Evolutionary conservation across 768 basidiomycete genomes (phyloP).

Genomic region (Rhodotorula graminis): DNA sequence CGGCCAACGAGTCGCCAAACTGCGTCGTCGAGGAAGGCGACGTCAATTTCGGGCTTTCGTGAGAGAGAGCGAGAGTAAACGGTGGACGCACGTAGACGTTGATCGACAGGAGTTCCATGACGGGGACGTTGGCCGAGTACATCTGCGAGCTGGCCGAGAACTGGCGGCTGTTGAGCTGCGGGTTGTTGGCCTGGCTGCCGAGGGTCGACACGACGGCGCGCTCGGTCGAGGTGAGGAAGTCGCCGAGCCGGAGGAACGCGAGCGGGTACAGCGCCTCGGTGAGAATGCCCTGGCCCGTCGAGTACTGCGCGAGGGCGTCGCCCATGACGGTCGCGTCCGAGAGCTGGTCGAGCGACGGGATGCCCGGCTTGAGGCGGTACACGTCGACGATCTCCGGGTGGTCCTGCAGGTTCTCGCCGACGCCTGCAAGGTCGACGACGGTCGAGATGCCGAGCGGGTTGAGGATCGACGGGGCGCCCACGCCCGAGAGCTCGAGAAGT

Average conservation of each 20-base stretch:
- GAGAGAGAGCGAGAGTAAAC: neutral
- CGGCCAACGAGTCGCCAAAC: constrained; percentile 39
- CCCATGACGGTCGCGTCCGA: neutral
- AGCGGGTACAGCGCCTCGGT: constrained; percentile 21
- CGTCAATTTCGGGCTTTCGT: neutral
- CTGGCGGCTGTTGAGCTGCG: constrained; percentile 2
- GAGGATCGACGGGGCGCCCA: constrained; percentile 25
- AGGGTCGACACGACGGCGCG: constrained; percentile 1
- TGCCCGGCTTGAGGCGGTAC: constrained; percentile 26
- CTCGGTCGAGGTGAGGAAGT: constrained; percentile 13
- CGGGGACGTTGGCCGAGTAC: neutral
- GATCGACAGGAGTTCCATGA: constrained; percentile 26
- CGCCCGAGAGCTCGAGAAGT: constrained; percentile 36
- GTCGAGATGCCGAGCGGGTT: constrained; percentile 41
- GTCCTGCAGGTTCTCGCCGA: constrained; percentile 51
- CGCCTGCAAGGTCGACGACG: constrained; percentile 49
- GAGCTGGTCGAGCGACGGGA: constrained; percentile 24
- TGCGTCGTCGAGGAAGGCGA: neutral
- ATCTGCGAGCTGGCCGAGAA: neutral
- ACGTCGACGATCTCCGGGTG: constrained; percentile 33
- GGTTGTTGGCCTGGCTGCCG: neutral
- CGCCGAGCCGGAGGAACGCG: constrained; percentile 15
- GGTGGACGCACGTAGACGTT: neutral
- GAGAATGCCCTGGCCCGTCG: constrained; percentile 19
- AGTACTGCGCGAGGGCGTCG: constrained; percentile 15